Conservation (phyloP, 208 protist species). For the Crithidia sp. region DNA sequence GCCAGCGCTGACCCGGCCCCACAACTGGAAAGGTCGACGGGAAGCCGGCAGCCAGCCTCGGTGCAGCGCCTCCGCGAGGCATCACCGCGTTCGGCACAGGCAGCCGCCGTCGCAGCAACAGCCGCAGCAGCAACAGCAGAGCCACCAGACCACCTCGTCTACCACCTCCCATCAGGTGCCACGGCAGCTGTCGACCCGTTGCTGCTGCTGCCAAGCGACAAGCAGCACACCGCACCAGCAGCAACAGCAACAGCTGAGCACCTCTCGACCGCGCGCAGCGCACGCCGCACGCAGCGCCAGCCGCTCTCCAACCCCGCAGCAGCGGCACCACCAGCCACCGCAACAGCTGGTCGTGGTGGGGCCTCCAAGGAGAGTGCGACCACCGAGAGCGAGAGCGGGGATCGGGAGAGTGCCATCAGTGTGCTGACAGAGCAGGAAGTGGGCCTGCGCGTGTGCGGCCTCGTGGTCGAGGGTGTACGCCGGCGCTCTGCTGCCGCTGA, state of each 20-base stretch:
- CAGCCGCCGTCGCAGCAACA: not conserved
- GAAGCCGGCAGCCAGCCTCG: not conserved
- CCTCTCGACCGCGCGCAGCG: constrained; percentile 9
- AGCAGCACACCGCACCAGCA: not conserved
- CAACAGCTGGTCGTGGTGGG: not conserved
- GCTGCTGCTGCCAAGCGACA: not conserved
- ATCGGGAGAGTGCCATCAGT: not conserved
- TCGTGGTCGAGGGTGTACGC: constrained; percentile 18
- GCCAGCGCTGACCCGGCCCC: not conserved
- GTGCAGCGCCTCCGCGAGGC: constrained; percentile 5
- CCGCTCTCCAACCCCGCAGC: not conserved
- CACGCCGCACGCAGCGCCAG: not conserved
- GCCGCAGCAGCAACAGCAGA: not conserved
- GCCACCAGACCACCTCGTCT: constrained; percentile 6
- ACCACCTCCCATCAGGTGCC: constrained; percentile 15
- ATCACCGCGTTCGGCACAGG: constrained; percentile 12
- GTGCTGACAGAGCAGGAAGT: constrained; percentile 14
- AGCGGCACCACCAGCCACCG: constrained; percentile 1
- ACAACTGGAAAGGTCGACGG: not conserved
- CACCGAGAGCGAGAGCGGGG: not conserved
- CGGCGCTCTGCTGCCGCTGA: constrained; percentile 24
- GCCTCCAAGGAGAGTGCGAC: no score
- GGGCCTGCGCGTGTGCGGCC: constrained; percentile 21
- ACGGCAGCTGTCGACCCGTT: constrained; percentile 4
- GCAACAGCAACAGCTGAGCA: not conserved